Evolutionary conservation across 371 early-diverging fungal genomes (phyloP).

Genomic region (Cokeromyces recurvatus): DNA sequence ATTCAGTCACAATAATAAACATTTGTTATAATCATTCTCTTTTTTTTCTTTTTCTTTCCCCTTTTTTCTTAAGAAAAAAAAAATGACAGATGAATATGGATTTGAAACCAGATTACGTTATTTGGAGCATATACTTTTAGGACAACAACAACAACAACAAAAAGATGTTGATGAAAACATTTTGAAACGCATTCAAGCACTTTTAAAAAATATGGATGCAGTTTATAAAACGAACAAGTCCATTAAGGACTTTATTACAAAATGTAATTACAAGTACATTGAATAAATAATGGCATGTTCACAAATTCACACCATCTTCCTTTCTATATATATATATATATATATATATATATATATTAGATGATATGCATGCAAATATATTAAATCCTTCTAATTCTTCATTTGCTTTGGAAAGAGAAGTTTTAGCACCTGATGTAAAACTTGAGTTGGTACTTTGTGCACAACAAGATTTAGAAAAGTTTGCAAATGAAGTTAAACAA

Average conservation of each 20-base stretch:
- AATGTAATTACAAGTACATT: conserved; percentile 48
- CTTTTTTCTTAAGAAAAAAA: no score
- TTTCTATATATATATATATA: no score
- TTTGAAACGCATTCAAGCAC: conserved; percentile 17
- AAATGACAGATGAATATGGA: conserved; percentile 38
- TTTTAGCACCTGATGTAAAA: conserved; percentile 52
- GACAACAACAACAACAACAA: conserved; percentile 12
- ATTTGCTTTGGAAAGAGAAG: conserved; percentile 45
- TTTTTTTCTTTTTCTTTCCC: no score
- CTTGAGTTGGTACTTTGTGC: conserved; percentile 51
- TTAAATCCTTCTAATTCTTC: conserved; percentile 39
- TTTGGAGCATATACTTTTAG: conserved; percentile 37
- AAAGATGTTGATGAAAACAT: conserved; percentile 5
- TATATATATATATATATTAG: conserved; percentile 10
- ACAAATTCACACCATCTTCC: no score
- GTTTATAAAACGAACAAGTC: conserved; percentile 37
- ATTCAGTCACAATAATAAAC: no score
- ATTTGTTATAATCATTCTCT: no score
- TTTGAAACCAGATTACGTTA: conserved; percentile 44
- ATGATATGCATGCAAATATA: conserved; percentile 42
- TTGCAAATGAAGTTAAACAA: conserved; percentile 51
- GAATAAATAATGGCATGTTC: no score
- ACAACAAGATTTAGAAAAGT: conserved; percentile 47
- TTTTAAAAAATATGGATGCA: conserved; percentile 28
- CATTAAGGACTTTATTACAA: conserved; percentile 49